Conservation (phyloP, 495 filamentous ascomycete species). For the Thermochaetoides thermophila region DNA sequence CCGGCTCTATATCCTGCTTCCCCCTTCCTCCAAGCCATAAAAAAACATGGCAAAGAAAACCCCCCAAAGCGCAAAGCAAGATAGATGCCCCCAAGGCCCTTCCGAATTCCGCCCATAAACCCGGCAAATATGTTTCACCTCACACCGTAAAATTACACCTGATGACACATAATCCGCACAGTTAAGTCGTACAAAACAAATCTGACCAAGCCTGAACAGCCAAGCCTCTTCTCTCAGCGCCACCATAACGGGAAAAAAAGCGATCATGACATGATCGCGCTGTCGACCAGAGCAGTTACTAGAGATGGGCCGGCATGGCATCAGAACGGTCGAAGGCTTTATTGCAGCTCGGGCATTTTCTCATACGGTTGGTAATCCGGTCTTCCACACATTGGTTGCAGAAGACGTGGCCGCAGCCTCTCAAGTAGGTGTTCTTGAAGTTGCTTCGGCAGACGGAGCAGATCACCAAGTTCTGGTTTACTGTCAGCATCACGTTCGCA, state of each 20-base stretch:
- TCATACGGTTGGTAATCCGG: slow-evolving; percentile 68
- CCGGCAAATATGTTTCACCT: background rate
- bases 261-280: too few relatives aligned
- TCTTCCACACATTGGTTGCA: slow-evolving; percentile 82
- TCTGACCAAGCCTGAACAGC: background rate
- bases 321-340: slow-evolving; percentile 81
- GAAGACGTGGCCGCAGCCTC: slow-evolving; percentile 92
- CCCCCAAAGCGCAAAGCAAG: background rate
- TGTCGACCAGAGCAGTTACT: too few relatives aligned
- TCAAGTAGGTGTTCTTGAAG: slow-evolving; percentile 86
- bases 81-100: background rate
- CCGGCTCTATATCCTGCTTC: slow-evolving; percentile 7
- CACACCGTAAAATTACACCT: slow-evolving; percentile 6
- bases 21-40: background rate
- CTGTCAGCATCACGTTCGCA: slow-evolving; percentile 20
- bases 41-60: background rate
- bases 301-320: slow-evolving; percentile 50
- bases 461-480: slow-evolving; percentile 58
- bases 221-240: background rate
- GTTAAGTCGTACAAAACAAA: background rate
- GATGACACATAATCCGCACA: background rate
- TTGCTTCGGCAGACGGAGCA: slow-evolving; percentile 81
- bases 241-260: too few relatives aligned
- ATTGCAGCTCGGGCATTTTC: slow-evolving; percentile 90
- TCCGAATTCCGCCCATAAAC: background rate